Conservation (phyloP, 2,329 filamentous ascomycete species). For the Fusarium sp. region DNA sequence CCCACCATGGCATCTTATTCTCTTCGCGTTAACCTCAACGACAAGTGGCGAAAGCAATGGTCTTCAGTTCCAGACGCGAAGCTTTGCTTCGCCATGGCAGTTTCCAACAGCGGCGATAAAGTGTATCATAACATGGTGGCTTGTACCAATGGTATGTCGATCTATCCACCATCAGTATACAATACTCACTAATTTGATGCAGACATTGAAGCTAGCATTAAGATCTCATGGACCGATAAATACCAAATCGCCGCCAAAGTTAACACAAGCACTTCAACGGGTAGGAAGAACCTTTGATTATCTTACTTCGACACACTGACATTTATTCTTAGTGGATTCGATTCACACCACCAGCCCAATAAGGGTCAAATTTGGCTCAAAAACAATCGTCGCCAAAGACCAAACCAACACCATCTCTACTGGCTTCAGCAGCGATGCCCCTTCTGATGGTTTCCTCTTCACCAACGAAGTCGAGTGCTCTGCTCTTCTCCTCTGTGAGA, state of each 20-base stretch:
- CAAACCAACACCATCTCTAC: no score
- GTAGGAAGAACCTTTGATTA: rapidly evolving
- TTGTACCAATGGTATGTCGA: neutral
- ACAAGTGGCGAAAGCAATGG: neutral
- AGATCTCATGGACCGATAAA: neutral
- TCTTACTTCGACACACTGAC: neutral
- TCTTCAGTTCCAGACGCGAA: neutral
- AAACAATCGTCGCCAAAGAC: neutral
- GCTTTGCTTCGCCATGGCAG: neutral
- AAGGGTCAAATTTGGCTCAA: neutral
- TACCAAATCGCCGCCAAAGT: neutral
- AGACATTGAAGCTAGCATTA: neutral
- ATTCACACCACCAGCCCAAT: rapidly evolving
- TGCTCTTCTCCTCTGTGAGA: neutral
- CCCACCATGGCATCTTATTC: neutral
- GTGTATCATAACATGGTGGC: neutral
- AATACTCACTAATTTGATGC: neutral
- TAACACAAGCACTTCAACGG: neutral
- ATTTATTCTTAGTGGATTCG: neutral
- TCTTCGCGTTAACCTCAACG: neutral
- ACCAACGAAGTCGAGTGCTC: neutral
- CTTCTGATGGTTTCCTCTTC: neutral
- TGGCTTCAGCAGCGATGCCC: neutral
- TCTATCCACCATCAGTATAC: rapidly evolving
- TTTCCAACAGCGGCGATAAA: neutral